Base-by-base conservation (phyloP, 2,329 filamentous ascomycete genomes). In the Pseudonectria buxi region DNA sequence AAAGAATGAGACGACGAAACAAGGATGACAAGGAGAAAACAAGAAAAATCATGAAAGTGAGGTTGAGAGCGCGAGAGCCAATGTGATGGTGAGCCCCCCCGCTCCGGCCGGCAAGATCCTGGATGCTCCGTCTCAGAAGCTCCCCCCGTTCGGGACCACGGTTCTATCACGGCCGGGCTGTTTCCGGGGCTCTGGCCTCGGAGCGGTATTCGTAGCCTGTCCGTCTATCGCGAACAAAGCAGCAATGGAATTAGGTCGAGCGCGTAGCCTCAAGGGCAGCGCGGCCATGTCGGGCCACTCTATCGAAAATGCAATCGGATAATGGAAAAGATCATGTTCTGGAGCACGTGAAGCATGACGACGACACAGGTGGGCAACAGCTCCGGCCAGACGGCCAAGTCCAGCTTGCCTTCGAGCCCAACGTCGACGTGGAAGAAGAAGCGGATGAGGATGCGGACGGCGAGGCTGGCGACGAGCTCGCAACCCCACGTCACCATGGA, bases 291-390 rank as follows among this genome's bases (percentile, higher is more conserved):
- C 18, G 18, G 18, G 18, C 18, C 25, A 28, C 30, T 30, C 37
- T 40, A 54, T 27, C 58, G 65, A 47, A 83, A 83, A 44, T 75
- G 71, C 51, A 83, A 59, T 44, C 78, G 69, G 25, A 82, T 74
- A 49, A 83, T 83, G 30, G 76, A 78, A 60, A 83, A 83, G 37
- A 83, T 58, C 79, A 83, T 83, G 55, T 83, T 83, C 61, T 83
- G 79, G 58, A 83, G 53, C 33, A 83, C 79, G 49, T 83, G 79
- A 54, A 83, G 62, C 63, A 76, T 77, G 14, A 82, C 78, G 14
- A 74, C 76, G 14, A 80, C 74, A 36, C 74, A 75, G 3, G 79
- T 81, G 13, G 79, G 79, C 49, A 83, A 58, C 50, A 83, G 58
- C 62, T 83, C 79, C 3, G 79, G 78, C 75, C 78, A 83, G 36